Evolutionary conservation across 2,329 filamentous ascomycete species (phyloP).

Genomic region (Geosmithia putterillii): DNA sequence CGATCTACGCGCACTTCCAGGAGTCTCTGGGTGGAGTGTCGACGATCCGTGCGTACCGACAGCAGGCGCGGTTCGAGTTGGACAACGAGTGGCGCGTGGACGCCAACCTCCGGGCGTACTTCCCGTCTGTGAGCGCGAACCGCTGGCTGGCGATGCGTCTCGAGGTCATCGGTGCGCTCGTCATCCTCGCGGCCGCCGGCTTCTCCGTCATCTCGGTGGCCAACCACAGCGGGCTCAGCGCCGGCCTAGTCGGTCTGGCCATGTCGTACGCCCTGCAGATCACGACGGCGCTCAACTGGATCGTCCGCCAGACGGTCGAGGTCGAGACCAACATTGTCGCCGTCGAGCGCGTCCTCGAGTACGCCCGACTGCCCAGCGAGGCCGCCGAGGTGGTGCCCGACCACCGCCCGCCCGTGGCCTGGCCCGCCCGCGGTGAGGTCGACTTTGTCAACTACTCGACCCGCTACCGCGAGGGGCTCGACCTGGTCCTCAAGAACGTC

Average conservation of each 20-base stretch:
- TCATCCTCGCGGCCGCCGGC: slow-evolving; percentile 78
- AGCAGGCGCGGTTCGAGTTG: slow-evolving; percentile 73
- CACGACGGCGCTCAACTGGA: slow-evolving; percentile 96
- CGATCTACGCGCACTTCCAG: slow-evolving; percentile 97
- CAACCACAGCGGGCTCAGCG: slow-evolving; percentile 47
- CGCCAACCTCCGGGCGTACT: slow-evolving; percentile 86
- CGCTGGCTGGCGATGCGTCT: slow-evolving; percentile 91
- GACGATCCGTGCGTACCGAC: slow-evolving; percentile 89
- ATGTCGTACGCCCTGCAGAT: slow-evolving; percentile 98
- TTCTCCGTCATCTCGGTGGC: slow-evolving; percentile 74
- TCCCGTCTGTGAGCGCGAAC: slow-evolving; percentile 87
- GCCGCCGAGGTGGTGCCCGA: slow-evolving; percentile 88
- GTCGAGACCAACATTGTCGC: slow-evolving; percentile 99
- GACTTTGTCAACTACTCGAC: slow-evolving; percentile 91
- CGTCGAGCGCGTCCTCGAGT: slow-evolving; percentile 94
- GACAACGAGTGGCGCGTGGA: slow-evolving; percentile 98
- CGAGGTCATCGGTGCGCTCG: slow-evolving; percentile 88
- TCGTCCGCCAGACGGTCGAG: slow-evolving; percentile 94
- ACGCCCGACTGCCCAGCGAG: slow-evolving; percentile 81
- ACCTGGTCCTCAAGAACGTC: slow-evolving; percentile 87
- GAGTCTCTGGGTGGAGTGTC: slow-evolving; percentile 89
- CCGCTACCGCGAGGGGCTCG: slow-evolving; percentile 78
- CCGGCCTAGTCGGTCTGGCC: slow-evolving; percentile 76
- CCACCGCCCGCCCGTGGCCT: slow-evolving; percentile 75
- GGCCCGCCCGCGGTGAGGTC: slow-evolving; percentile 82